Conservation (phyloP, 805 yeast species). For the Wickerhamomyces bisporus region DNA sequence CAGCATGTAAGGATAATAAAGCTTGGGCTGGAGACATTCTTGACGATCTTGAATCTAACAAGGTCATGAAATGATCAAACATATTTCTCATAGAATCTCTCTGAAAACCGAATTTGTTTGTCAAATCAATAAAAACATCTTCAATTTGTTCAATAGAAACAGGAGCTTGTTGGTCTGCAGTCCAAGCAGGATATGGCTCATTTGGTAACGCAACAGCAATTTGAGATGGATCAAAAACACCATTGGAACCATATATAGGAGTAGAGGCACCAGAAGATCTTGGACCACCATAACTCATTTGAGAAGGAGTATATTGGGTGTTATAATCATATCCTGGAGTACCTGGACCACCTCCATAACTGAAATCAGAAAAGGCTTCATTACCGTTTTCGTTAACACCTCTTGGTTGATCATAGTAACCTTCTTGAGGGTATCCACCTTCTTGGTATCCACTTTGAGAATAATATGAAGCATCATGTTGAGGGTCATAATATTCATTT, state of each 20-base stretch:
- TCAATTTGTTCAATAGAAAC: conserved; percentile 80
- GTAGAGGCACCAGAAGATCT: conserved; percentile 93
- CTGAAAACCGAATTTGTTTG: conserved; percentile 85
- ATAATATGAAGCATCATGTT: conserved; percentile 26
- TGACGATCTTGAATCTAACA: conserved; percentile 77
- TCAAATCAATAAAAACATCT: conserved; percentile 77
- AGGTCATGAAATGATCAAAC: conserved; percentile 83
- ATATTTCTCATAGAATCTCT: conserved; percentile 90
- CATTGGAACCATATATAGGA: conserved; percentile 75
- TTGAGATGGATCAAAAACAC: conserved; percentile 52
- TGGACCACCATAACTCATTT: conserved; percentile 79
- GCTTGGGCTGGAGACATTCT: conserved; percentile 91
- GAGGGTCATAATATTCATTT: conserved; percentile 26
- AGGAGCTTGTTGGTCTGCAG: conserved; percentile 91
- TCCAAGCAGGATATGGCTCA: conserved; percentile 99
- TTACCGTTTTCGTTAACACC: conserved; percentile 39
- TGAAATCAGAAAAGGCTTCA: conserved; percentile 64
- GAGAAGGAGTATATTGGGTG: conserved; percentile 78
- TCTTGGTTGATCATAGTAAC: conserved; percentile 50
- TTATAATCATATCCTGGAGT: conserved; percentile 63
- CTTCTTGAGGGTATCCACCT: conserved; percentile 33
- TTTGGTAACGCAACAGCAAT: conserved; percentile 68
- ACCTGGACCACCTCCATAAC: conserved; percentile 59
- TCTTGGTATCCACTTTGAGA: conserved; percentile 51
- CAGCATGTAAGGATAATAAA: conserved; percentile 74